Evolutionary conservation across 306 rosid genomes (phyloP).

Genomic region (Dryas alaskensis): DNA sequence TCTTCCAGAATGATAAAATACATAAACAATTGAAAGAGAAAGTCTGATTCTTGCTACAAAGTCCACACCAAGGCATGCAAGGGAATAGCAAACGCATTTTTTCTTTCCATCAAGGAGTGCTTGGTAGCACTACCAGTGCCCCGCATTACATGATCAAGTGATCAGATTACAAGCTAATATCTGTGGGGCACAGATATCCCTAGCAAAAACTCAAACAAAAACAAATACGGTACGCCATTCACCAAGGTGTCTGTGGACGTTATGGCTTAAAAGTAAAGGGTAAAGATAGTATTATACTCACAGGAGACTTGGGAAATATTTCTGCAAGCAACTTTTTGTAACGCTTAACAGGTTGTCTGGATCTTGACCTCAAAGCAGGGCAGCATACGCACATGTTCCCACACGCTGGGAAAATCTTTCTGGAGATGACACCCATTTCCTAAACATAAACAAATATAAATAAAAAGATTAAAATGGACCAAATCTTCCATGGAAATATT

Average conservation of each 20-base stretch:
- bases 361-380: constrained; percentile 94
- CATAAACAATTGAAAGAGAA: not conserved
- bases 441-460: constrained; percentile 33
- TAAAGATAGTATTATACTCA: constrained; percentile 27
- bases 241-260: not conserved
- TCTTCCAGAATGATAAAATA: not conserved
- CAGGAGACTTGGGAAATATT: constrained; percentile 86
- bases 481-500: constrained; percentile 11
- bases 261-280: not conserved
- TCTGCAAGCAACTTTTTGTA: constrained; percentile 87
- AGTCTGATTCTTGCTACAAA: not conserved
- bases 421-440: constrained; percentile 89
- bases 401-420: constrained; percentile 95
- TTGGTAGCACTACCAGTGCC: not conserved
- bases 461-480: constrained; percentile 1
- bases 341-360: constrained; percentile 94
- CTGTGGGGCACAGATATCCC: not conserved
- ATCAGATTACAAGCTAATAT: not conserved
- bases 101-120: not conserved
- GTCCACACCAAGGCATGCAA: not conserved
- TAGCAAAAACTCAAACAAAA: not conserved
- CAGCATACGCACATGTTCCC: constrained; percentile 95
- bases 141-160: not conserved
- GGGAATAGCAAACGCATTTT: not conserved
- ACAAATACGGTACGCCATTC: not conserved